Evolutionary conservation across 192 early-diverging fungal species (phyloP).

Genomic region (Funneliformis mosseae): DNA sequence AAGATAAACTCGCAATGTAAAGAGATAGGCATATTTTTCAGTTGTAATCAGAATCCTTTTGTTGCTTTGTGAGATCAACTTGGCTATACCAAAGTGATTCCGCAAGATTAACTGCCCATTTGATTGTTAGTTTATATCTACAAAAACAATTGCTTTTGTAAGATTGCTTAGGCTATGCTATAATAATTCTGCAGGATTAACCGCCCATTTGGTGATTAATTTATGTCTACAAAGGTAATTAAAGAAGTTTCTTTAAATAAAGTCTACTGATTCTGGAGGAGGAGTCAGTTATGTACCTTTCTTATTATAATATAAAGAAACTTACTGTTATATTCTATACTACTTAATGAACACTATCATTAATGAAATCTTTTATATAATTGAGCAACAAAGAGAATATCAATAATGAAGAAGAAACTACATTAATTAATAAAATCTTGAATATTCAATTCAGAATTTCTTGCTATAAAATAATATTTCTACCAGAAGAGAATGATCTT

Average conservation of each 20-base stretch:
- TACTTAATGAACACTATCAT: not conserved
- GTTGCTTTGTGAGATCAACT: too few relatives aligned
- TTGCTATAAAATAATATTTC: too few relatives aligned
- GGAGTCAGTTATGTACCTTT: not conserved
- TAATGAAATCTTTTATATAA: conserved; percentile 3
- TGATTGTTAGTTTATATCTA: not conserved
- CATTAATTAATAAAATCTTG: too few relatives aligned
- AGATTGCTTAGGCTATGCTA: not conserved
- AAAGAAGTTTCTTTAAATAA: conserved; percentile 13
- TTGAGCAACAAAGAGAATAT: not conserved
- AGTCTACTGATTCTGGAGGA: not conserved
- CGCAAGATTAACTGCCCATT: conserved; percentile 2
- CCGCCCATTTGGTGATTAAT: not conserved
- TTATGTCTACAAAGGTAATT: not conserved
- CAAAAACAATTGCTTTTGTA: not conserved
- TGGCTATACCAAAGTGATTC: not conserved
- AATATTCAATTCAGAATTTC: too few relatives aligned
- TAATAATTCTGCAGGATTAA: not conserved
- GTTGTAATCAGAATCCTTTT: too few relatives aligned
- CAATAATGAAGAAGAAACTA: too few relatives aligned
- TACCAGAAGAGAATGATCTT: too few relatives aligned
- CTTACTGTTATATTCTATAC: not conserved
- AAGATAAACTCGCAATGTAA: too few relatives aligned
- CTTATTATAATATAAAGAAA: not conserved
- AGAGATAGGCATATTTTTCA: too few relatives aligned